These are phyloP conservation scores for Parmelia sp. DNA, from an alignment of 495 filamentous ascomycete species.

Conservation along the genomic window DNA sequence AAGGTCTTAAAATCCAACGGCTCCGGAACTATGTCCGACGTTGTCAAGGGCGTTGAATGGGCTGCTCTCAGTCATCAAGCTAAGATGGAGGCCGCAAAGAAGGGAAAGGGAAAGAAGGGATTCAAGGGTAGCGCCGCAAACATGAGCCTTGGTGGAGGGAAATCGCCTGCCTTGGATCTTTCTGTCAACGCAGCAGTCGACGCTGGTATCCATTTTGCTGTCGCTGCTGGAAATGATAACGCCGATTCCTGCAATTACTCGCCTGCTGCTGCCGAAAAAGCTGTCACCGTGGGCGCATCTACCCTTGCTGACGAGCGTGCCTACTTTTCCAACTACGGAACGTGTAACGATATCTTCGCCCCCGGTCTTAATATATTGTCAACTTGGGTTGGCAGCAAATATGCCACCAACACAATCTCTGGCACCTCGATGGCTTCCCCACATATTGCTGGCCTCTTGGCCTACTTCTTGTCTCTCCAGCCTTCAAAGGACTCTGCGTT, in stretches of 20 bases:
- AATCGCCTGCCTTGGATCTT: conserved; percentile 79
- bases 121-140: conserved; percentile 99
- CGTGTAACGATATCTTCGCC: conserved; percentile 99
- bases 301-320: conserved; percentile 91
- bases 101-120: conserved; percentile 72
- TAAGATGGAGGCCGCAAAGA: conserved; percentile 68
- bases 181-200: conserved; percentile 90
- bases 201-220: conserved; percentile 91
- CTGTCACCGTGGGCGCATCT: conserved; percentile 94
- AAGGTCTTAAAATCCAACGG: conserved; percentile 98
- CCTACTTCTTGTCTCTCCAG: conserved; percentile 96
- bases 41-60: conserved; percentile 96
- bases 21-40: conserved; percentile 96
- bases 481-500: conserved; percentile 82
- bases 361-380: conserved; percentile 95
- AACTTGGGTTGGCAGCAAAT: conserved; percentile 94
- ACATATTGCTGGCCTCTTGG: conserved; percentile 90
- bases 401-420: conserved; percentile 95
- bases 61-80: conserved; percentile 73
- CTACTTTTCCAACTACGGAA: conserved; percentile 99
- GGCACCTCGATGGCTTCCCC: conserved; percentile 99
- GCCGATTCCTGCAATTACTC: conserved; percentile 99
- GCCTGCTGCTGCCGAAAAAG: conserved; percentile 86
- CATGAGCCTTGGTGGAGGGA: conserved; percentile 97
- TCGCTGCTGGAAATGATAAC: conserved; percentile 97